Evolutionary conservation across 1,139 yeast genomes (phyloP).

Genomic region (Saccharomyces hybrid): DNA sequence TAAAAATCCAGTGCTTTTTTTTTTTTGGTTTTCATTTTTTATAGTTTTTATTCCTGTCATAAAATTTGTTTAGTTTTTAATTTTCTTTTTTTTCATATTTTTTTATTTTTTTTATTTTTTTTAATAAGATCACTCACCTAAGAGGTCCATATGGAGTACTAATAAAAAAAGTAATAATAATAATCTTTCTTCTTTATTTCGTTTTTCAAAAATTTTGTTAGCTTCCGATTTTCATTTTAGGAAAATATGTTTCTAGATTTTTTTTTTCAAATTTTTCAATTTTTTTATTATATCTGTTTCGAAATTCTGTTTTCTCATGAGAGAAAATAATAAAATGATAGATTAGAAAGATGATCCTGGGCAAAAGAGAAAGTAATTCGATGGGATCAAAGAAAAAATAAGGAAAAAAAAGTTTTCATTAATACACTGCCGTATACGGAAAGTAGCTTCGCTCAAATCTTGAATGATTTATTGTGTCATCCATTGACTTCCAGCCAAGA

Average conservation of each 20-base stretch:
- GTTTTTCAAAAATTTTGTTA: not conserved
- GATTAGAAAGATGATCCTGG: not conserved
- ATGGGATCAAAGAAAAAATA: not conserved
- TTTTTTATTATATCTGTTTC: not conserved
- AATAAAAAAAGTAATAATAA: constrained; percentile 1
- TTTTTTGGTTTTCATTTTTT: not conserved
- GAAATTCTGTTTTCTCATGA: not conserved
- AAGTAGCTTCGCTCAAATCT: not conserved
- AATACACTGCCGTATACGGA: constrained; percentile 4
- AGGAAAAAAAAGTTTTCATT: not conserved
- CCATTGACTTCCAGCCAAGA: not conserved
- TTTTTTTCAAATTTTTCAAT: not conserved
- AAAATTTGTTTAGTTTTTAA: not conserved
- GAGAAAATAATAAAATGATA: not conserved
- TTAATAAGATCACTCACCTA: constrained; percentile 8
- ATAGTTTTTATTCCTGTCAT: not conserved
- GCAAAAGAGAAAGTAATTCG: not conserved
- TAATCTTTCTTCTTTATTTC: not conserved
- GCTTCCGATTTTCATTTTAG: not conserved
- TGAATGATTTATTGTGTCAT: not conserved
- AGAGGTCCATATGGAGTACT: constrained; percentile 8
- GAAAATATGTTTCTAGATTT: not conserved
- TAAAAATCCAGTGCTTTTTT: not conserved
- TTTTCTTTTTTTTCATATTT: not conserved
- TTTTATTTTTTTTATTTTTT: not conserved